phyloP scores from a whole-genome alignment of 768 basidiomycete genomes.

The Pleurotus citrinopileatus region DNA sequence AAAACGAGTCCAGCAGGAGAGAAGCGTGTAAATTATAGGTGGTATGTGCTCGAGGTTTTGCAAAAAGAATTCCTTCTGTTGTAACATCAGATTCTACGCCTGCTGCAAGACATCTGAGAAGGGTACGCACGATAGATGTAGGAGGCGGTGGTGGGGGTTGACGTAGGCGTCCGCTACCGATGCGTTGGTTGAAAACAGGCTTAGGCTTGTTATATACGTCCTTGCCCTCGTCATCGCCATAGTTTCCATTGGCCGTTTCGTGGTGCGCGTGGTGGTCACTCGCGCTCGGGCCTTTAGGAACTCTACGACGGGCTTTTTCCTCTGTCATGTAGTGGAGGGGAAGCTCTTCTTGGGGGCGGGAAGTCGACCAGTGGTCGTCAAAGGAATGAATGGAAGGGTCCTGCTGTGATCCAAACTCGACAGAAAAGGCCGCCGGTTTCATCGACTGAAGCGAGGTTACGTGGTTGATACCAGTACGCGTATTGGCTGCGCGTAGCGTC shows the following conservation, averaged over 20 bases:
- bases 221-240: slow-evolving; percentile 48
- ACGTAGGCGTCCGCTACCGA: slow-evolving; percentile 60
- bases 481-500: neutral
- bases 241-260: slow-evolving; percentile 12
- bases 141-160: slow-evolving; percentile 62
- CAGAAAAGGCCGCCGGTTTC: slow-evolving; percentile 63
- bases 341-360: slow-evolving; percentile 36
- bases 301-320: slow-evolving; percentile 62
- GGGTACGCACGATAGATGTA: slow-evolving; percentile 52
- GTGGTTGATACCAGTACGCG: neutral
- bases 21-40: slow-evolving; percentile 84
- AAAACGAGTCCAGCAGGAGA: slow-evolving; percentile 94
- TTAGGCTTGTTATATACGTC: slow-evolving; percentile 50
- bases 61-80: slow-evolving; percentile 68
- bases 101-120: neutral
- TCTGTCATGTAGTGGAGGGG: slow-evolving; percentile 55
- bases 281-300: slow-evolving; percentile 23
- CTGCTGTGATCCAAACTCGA: slow-evolving; percentile 64
- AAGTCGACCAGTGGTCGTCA: slow-evolving; percentile 41
- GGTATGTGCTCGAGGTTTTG: slow-evolving; percentile 81
- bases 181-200: slow-evolving; percentile 29
- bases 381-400: slow-evolving; percentile 48
- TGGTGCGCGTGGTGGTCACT: neutral
- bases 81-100: slow-evolving; percentile 12
- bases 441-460: slow-evolving; percentile 35